phyloP scores from a whole-genome alignment of 768 basidiomycete species.

The Leccinum subgranulosum region DNA sequence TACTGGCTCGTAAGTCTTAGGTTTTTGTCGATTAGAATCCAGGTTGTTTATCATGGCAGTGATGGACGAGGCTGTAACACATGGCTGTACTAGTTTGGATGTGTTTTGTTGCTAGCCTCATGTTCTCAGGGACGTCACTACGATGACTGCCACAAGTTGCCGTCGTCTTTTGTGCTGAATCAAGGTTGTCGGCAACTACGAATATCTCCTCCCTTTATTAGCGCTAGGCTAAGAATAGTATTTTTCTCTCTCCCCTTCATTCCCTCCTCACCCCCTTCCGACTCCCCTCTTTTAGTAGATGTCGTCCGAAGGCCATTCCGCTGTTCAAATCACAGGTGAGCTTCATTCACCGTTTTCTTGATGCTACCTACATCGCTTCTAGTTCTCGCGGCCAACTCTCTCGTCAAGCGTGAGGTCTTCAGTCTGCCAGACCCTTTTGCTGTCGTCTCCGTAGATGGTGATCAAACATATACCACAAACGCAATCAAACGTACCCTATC shows the following conservation, averaged over 20 bases:
- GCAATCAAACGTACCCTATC: slow-evolving; percentile 65
- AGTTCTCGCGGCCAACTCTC: slow-evolving; percentile 77
- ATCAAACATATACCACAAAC: slow-evolving; percentile 76
- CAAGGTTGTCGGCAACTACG: background rate
- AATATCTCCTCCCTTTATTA: background rate
- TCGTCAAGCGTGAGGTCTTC: slow-evolving; percentile 75
- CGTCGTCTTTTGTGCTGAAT: background rate
- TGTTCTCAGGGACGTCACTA: background rate
- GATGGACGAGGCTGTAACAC: background rate
- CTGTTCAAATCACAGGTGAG: slow-evolving; percentile 28
- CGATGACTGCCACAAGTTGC: background rate
- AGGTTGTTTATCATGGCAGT: too few relatives aligned
- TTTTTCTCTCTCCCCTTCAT: background rate
- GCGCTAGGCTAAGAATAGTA: background rate
- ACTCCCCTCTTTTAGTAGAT: slow-evolving; percentile 8
- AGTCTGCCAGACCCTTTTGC: slow-evolving; percentile 87
- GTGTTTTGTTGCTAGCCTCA: background rate
- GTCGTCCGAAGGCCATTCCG: slow-evolving; percentile 16
- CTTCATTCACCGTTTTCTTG: background rate
- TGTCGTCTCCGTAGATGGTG: slow-evolving; percentile 81
- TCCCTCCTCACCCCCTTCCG: background rate
- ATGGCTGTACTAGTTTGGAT: background rate
- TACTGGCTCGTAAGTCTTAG: too few relatives aligned
- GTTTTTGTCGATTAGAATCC: too few relatives aligned
- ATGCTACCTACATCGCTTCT: background rate